Evolutionary conservation across 108 stramenopile species (phyloP).

Genomic region (Thalassiosira profunda): DNA sequence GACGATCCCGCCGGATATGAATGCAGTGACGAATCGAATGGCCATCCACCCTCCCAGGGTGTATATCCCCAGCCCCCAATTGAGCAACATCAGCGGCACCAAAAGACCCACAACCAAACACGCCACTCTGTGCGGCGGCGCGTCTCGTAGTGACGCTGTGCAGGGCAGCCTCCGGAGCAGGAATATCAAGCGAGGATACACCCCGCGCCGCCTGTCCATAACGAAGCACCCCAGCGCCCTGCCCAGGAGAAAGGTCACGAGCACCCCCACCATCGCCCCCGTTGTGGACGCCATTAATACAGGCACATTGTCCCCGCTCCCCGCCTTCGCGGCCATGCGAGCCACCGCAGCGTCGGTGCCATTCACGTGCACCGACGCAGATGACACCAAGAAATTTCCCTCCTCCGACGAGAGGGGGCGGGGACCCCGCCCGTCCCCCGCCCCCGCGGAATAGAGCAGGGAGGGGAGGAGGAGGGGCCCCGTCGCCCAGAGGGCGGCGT

Average conservation of each 20-base stretch:
- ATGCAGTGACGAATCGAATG: conserved; percentile 27
- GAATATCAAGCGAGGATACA: not conserved
- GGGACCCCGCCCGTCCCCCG: not conserved
- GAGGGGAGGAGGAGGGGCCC: conserved; percentile 18
- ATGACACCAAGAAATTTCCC: conserved; percentile 12
- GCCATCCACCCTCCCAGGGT: conserved; percentile 10
- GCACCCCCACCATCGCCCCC: not conserved
- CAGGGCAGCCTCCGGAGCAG: conserved; percentile 1
- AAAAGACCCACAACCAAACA: not conserved
- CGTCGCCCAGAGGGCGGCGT: conserved; percentile 25
- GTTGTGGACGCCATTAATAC: not conserved
- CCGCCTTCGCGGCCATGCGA: not conserved
- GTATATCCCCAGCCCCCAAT: conserved; percentile 26
- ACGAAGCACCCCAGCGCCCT: conserved; percentile 3
- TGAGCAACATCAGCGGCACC: conserved; percentile 12
- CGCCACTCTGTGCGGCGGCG: conserved; percentile 7
- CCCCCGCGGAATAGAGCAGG: not conserved
- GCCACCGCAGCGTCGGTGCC: not conserved
- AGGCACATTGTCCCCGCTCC: not conserved
- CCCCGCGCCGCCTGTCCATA: not conserved
- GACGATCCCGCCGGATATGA: conserved; percentile 9
- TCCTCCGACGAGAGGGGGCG: conserved; percentile 10
- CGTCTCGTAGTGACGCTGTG: not conserved
- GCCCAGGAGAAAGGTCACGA: conserved; percentile 12
- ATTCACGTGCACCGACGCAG: not conserved